Base-by-base conservation (phyloP, 148 eudicot genomes). In the Fallopia convolvulus region DNA sequence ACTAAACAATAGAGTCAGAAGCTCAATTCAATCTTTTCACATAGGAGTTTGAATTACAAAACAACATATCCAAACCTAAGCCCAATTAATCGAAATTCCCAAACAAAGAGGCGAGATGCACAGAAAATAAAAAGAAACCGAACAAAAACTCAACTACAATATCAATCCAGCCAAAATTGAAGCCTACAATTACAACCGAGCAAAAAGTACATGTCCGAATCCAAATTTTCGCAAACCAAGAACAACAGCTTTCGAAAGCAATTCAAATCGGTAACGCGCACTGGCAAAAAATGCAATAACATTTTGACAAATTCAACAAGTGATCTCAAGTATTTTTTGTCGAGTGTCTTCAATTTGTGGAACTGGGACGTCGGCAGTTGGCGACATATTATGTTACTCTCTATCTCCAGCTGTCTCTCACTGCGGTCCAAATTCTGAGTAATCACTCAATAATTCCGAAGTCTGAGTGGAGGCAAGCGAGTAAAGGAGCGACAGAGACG, bases 281-380 rank as follows among this genome's bases (percentile, higher is more conserved):
- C 42, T 36, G 39, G 72, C 41, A n/a, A 21, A 44, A 63, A 76
- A 77, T 72, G 55, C 42, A 39, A 39, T 26, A 40, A 21, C 32
- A 52, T 47, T 21, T 52, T 17, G 17, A 52, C 1, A 70, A 36
- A 13, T 18, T 42, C n/a, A n/a, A n/a, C 32, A 21, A 44, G 53
- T 44, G 55, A 9, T 40, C 92, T 81, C 82, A 96, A 98, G 48
- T 90, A 96, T 96, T 96, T 96, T 80, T 91, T 90, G 75, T 96
- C 98, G 46, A 93, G 98, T 80, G 97, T 96, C 82, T 93, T 96
- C 70, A 94, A 89, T 85, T 96, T 93, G 82, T 87, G 94, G 76
- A 87, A 85, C 77, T 92, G 97, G 61, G 90, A 32, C 1, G 91
- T 4, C 26, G 91, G 77, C 75, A 80, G 74, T 79, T 90, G 99